Conservation (phyloP, 148 eudicot species). For the Cornus controversa region DNA sequence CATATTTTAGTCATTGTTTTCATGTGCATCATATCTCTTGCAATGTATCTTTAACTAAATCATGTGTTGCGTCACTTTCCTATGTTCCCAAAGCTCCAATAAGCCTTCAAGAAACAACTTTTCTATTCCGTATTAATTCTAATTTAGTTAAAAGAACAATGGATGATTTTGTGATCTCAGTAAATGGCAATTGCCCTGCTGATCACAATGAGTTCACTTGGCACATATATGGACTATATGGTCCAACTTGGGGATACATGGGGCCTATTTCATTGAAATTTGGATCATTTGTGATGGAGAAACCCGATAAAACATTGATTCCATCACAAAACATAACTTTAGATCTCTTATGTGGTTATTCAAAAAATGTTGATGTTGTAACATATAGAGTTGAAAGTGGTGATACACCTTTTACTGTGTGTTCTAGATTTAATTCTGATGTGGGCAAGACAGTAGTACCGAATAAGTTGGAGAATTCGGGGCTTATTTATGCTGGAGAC, state of each 20-base stretch:
- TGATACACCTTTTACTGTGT: slow-evolving; percentile 9
- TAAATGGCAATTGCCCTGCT: slow-evolving; percentile 5
- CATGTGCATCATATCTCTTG: background rate
- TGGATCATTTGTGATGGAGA: slow-evolving; percentile 8
- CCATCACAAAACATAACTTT: background rate
- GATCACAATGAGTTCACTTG: background rate
- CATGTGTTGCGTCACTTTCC: slow-evolving; percentile 1
- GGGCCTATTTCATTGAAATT: background rate
- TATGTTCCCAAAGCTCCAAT: background rate
- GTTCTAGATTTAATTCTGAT: background rate
- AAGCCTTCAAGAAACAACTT: slow-evolving; percentile 1
- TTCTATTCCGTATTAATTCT: background rate
- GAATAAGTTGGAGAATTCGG: slow-evolving; percentile 1
- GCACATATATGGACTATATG: slow-evolving; percentile 1
- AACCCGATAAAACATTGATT: background rate
- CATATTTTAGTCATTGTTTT: slow-evolving; percentile 1
- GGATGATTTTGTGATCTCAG: background rate
- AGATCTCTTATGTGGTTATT: slow-evolving; percentile 14
- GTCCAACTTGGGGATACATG: slow-evolving; percentile 12
- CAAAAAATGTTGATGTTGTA: background rate
- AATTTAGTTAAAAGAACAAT: slow-evolving; percentile 3
- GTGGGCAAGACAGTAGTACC: background rate
- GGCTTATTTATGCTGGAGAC: slow-evolving; percentile 3
- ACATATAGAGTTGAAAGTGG: slow-evolving; percentile 4
- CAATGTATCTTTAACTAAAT: background rate